A percentile compares a stretch with the other conserved stretches of the same genome.
Conservation (phyloP, 352 stramenopile genomes). For the Pythium rishiriense region DNA sequence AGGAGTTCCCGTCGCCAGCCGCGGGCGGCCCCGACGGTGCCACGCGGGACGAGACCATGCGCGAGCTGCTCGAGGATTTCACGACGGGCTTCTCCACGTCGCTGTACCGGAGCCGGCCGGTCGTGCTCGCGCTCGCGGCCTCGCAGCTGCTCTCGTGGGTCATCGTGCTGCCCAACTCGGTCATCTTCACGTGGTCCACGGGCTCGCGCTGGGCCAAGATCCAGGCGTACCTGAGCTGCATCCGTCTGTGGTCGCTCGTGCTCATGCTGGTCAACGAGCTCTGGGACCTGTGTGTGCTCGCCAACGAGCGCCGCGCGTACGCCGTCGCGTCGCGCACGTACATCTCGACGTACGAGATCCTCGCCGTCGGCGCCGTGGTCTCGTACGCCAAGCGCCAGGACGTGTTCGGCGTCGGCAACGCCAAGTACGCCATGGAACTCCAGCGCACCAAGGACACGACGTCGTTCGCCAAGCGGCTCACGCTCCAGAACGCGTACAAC, state of each 20-base stretch:
- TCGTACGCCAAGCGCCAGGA: conserved; percentile 12
- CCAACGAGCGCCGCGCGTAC: conserved; percentile 23
- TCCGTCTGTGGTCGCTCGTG: conserved; percentile 25
- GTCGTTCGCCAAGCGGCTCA: conserved; percentile 22
- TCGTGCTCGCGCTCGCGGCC: conserved; percentile 29
- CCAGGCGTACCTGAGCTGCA: conserved; percentile 42
- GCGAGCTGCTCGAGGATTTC: conserved; percentile 12
- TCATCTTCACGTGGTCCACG: conserved; percentile 41
- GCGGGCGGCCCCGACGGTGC: conserved; percentile 24
- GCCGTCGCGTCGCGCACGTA: conserved; percentile 11
- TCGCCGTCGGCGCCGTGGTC: conserved; percentile 18
- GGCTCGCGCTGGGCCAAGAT: conserved; percentile 31
- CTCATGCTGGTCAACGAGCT: conserved; percentile 23
- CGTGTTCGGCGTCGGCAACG: conserved; percentile 22
- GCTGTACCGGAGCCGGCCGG: conserved; percentile 43
- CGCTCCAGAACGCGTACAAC: conserved; percentile 24
- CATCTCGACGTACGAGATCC: conserved; percentile 23
- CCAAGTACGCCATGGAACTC: conserved; percentile 25
- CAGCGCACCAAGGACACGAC: conserved; percentile 23
- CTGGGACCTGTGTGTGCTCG: conserved; percentile 22
- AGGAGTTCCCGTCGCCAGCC: not conserved
- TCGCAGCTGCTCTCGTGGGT: conserved; percentile 53
- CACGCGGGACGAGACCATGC: not conserved
- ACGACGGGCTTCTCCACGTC: conserved; percentile 32
- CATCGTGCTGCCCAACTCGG: conserved; percentile 51